These are phyloP conservation scores for Phallus indusiatus DNA, from an alignment of 768 basidiomycete genomes.

Conservation along the genomic window DNA sequence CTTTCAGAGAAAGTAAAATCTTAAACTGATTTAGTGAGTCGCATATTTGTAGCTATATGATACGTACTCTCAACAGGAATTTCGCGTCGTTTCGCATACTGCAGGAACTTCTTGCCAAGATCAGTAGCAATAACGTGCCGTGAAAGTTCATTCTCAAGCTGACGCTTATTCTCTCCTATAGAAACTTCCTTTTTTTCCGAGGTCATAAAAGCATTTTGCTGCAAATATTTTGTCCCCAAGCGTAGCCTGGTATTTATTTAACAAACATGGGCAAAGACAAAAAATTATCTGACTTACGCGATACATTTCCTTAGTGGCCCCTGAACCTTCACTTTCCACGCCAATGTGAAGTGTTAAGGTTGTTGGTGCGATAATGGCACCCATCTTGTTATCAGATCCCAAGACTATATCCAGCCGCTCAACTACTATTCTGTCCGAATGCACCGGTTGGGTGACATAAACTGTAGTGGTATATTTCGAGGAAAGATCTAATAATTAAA, in stretches of 20 bases:
- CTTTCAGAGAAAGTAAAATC: not conserved
- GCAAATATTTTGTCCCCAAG: not conserved
- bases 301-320: not conserved
- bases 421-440: not conserved
- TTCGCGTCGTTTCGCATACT: not conserved
- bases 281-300: not conserved
- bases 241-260: not conserved
- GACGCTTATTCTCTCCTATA: not conserved
- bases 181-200: not conserved
- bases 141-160: not conserved
- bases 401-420: not conserved
- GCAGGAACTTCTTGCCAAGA: not conserved
- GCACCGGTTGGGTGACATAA: not conserved
- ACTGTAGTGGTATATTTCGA: not conserved
- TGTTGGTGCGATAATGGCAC: not conserved
- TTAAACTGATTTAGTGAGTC: not conserved
- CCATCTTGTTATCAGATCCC: not conserved
- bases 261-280: too few species aligned
- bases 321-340: not conserved
- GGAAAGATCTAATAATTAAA: too few species aligned
- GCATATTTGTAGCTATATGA: not conserved
- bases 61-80: not conserved
- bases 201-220: not conserved
- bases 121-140: not conserved
- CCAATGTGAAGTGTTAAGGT: not conserved